Conservation (phyloP, 176 grass and related monocot genomes). For the Avena insularis region DNA sequence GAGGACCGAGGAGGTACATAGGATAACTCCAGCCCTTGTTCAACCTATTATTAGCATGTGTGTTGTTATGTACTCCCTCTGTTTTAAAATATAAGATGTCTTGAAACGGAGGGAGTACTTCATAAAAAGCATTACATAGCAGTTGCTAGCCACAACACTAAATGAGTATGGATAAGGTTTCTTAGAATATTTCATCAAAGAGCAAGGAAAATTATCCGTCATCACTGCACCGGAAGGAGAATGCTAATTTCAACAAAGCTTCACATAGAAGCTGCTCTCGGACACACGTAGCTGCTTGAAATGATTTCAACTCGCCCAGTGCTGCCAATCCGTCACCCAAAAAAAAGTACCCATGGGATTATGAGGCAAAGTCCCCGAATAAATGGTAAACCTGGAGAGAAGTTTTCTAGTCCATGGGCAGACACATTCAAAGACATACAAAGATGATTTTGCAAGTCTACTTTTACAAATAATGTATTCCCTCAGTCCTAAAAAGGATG, state of each 20-base stretch:
- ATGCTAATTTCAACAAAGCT: conserved; percentile 42
- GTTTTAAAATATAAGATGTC: too few species aligned
- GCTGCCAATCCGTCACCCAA: conserved; percentile 39
- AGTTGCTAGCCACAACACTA: too few species aligned
- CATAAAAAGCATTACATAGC: too few species aligned
- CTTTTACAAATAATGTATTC: too few species aligned
- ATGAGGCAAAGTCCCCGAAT: conserved; percentile 38
- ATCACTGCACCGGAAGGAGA: background rate
- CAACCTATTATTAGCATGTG: too few species aligned
- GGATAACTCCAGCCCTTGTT: too few species aligned
- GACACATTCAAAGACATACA: conserved; percentile 38
- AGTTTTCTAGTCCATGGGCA: background rate
- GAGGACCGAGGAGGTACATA: too few species aligned
- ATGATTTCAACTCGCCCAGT: background rate
- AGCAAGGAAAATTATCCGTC: conserved; percentile 39
- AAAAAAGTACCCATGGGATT: conserved; percentile 49
- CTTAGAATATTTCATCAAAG: conserved; percentile 44
- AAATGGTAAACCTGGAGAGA: too few species aligned
- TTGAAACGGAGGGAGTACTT: too few species aligned
- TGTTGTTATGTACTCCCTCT: too few species aligned
- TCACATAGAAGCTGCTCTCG: conserved; percentile 43
- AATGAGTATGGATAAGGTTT: conserved; percentile 29
- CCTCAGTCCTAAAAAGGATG: too few species aligned
- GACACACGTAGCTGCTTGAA: conserved; percentile 24
- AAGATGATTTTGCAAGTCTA: too few species aligned